Conservation (phyloP, 148 eudicot genomes). For the Nyssa sinensis region DNA sequence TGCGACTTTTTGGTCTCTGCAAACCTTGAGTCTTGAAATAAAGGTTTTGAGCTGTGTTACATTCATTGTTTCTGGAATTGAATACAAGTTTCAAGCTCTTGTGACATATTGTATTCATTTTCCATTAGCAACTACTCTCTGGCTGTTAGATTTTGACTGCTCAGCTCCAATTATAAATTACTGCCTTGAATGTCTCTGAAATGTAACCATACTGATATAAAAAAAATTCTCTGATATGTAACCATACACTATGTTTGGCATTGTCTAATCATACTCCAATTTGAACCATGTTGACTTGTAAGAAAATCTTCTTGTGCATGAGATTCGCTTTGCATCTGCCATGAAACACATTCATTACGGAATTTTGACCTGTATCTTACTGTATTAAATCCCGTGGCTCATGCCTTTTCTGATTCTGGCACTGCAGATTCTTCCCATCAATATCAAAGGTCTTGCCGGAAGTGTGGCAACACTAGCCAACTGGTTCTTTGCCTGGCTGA, state of each 20-base stretch:
- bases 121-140: background rate
- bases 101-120: background rate
- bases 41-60: background rate
- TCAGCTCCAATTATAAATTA: background rate
- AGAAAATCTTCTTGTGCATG: background rate
- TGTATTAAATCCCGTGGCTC: background rate
- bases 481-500: constrained; percentile 60
- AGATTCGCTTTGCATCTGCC: background rate
- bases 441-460: constrained; percentile 68
- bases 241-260: background rate
- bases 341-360: background rate
- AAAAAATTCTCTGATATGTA: background rate
- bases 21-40: background rate
- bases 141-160: background rate
- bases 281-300: background rate
- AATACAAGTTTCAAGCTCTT: background rate
- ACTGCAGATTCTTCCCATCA: constrained; percentile 77
- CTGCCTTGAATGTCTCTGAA: too few species aligned
- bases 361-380: background rate
- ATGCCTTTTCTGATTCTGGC: background rate
- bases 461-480: constrained; percentile 62
- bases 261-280: too few species aligned
- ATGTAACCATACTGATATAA: too few species aligned
- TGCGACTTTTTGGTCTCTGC: background rate
- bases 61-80: background rate